Base-by-base conservation (phyloP, 1,284 basidiomycete species). In the Papiliotrema laurentii region DNA sequence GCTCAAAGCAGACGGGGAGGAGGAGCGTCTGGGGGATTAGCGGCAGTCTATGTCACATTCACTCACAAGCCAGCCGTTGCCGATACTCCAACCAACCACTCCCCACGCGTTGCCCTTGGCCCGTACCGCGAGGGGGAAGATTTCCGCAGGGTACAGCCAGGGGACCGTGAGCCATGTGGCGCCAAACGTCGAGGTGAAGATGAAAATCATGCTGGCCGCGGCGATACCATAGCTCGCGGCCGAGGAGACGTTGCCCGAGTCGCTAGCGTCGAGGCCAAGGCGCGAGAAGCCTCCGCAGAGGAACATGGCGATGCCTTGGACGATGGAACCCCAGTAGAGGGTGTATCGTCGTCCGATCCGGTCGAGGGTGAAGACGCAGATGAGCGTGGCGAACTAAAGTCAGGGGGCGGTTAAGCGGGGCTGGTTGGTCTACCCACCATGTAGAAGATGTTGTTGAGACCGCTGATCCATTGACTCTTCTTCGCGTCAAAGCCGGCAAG, bases 311-410 rank as follows among this genome's bases (percentile, higher is more conserved):
- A 59, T 53, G 1, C 59, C 65, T 47, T 60, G 58, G 11, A 58
- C 50, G 31, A 56, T 40, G 2, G 62, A 52, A 13, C 63, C 63
- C 58, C 58, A 57, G 40, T 51, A 61, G 13, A 64, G 56, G 1
- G 63, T 63, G 18, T 30, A 37, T 28, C 63, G 53, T 37, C 68
- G 56, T 4, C 68, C 68, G 30, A 68, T 50, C 7, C 66, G 60
- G 44, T 70, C 68, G n/a, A 70, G 52, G 5, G 64, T 69, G 45
- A 68, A 62, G 5, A 67, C 62, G 18, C 59, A 59, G 24, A 66
- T 54, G n/a, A 62, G 49, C 3, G 52, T 55, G 11, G 56, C 48
- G 47, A 58, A 58, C 51, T 45, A 35, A 22, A 19, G 52, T 34
- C 11, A 33, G 44, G 40, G 49, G 48, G 39, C 16, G 24, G n/a